These are phyloP conservation scores for Xylaria sp. DNA, from an alignment of 2,329 filamentous ascomycete species.

Conservation along the genomic window DNA sequence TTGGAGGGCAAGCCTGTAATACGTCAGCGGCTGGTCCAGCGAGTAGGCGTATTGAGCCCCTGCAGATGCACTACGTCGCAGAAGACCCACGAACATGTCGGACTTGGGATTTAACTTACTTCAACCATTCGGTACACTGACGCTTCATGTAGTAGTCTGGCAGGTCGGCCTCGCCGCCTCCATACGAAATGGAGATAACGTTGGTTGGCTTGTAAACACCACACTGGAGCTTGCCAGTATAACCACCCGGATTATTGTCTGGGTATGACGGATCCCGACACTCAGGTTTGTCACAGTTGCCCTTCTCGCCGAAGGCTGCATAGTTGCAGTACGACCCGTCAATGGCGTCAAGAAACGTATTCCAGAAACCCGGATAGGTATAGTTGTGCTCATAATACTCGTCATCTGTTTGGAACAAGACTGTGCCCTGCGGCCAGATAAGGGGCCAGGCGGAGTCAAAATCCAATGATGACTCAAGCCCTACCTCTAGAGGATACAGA, in stretches of 20 bases:
- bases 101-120: constrained; percentile 35
- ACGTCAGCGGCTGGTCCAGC: neutral
- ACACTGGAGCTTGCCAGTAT: constrained; percentile 30
- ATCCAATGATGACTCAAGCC: constrained; percentile 33
- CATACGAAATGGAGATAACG: constrained; percentile 32
- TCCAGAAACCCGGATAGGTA: constrained; percentile 41
- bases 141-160: constrained; percentile 30
- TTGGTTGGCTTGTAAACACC: constrained; percentile 31
- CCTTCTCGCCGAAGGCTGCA: constrained; percentile 34
- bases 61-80: no score
- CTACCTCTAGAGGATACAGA: constrained; percentile 32
- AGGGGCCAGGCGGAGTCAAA: constrained; percentile 35
- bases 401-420: constrained; percentile 35
- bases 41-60: neutral
- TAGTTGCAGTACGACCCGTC: constrained; percentile 36
- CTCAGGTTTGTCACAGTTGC: constrained; percentile 28
- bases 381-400: constrained; percentile 38
- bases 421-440: constrained; percentile 32
- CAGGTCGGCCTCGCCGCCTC: constrained; percentile 23
- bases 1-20: constrained; percentile 24
- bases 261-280: constrained; percentile 33
- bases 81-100: constrained; percentile 27
- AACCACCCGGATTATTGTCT: constrained; percentile 27
- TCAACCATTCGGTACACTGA: constrained; percentile 32
- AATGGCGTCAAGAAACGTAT: constrained; percentile 32